Evolutionary conservation across 352 stramenopile genomes (phyloP).

Genomic region (Globisporangium cederbergense): DNA sequence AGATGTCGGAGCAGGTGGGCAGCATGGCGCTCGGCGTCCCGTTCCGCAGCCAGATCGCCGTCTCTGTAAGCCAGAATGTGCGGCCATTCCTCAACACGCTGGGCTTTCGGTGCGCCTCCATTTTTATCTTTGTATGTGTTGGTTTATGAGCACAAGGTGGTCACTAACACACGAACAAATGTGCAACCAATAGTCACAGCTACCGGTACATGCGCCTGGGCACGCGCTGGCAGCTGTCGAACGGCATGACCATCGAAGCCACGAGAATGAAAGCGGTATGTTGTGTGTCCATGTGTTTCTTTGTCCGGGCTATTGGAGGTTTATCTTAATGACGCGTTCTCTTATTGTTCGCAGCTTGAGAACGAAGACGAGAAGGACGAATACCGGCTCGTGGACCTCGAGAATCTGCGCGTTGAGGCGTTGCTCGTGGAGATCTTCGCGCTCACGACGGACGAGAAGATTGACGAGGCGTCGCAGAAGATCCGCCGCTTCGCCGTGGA

Average conservation of each 20-base stretch:
- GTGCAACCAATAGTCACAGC: conserved; percentile 44
- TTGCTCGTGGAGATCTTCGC: conserved; percentile 82
- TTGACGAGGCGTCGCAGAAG: conserved; percentile 79
- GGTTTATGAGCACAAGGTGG: background rate
- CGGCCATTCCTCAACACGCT: conserved; percentile 68
- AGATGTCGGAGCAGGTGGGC: conserved; percentile 76
- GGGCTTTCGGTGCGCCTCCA: conserved; percentile 57
- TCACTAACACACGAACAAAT: conserved; percentile 2
- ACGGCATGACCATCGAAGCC: conserved; percentile 80
- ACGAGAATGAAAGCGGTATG: conserved; percentile 83
- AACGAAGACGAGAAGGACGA: conserved; percentile 84
- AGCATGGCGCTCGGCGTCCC: conserved; percentile 59
- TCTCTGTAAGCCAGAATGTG: conserved; percentile 82
- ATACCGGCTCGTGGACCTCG: conserved; percentile 77
- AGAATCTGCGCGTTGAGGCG: conserved; percentile 83
- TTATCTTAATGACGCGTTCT: no score
- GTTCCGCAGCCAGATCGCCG: conserved; percentile 79
- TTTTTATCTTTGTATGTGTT: background rate
- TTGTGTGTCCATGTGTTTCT: background rate
- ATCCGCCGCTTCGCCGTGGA: conserved; percentile 80
- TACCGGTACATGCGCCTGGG: conserved; percentile 83
- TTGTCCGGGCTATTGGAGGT: background rate
- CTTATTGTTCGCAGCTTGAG: conserved; percentile 35
- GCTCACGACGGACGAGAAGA: conserved; percentile 83
- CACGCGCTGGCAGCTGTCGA: conserved; percentile 79